Conservation (phyloP, 2,329 filamentous ascomycete genomes). For the Colletotrichum sp. region DNA sequence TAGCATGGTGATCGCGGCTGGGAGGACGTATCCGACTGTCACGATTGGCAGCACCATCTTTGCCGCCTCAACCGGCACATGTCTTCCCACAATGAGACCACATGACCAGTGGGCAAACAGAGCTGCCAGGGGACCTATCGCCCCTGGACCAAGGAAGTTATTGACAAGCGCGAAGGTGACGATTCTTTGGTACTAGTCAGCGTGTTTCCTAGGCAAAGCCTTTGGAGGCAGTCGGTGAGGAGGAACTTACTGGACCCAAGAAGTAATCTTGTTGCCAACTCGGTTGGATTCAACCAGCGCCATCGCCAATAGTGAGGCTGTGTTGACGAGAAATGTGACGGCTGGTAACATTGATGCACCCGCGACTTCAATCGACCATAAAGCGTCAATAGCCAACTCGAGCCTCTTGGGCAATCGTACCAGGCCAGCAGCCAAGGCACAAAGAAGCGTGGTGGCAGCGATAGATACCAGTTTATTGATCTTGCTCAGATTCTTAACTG, state of each 20-base stretch:
- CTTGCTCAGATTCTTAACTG: background rate
- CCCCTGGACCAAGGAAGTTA: accelerated
- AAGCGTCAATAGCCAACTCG: background rate
- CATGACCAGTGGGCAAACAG: background rate
- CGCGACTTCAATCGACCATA: background rate
- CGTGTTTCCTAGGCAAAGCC: accelerated
- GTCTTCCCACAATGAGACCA: background rate
- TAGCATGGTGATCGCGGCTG: accelerated
- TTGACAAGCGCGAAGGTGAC: background rate
- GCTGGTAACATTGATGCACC: background rate
- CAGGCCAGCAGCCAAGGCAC: background rate
- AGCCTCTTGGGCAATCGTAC: accelerated
- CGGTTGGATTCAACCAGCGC: background rate
- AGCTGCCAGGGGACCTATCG: accelerated
- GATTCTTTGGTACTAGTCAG: background rate
- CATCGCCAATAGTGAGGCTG: background rate
- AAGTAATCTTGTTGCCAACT: background rate
- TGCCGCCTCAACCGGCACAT: background rate
- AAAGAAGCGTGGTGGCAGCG: background rate
- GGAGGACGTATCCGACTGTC: background rate
- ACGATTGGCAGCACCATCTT: background rate
- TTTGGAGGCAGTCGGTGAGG: accelerated
- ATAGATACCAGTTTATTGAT: background rate
- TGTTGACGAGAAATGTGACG: background rate
- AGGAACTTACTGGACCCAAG: background rate